Evolutionary conservation across 768 basidiomycete genomes (phyloP).

Genomic region (Neoboletus magnificus): DNA sequence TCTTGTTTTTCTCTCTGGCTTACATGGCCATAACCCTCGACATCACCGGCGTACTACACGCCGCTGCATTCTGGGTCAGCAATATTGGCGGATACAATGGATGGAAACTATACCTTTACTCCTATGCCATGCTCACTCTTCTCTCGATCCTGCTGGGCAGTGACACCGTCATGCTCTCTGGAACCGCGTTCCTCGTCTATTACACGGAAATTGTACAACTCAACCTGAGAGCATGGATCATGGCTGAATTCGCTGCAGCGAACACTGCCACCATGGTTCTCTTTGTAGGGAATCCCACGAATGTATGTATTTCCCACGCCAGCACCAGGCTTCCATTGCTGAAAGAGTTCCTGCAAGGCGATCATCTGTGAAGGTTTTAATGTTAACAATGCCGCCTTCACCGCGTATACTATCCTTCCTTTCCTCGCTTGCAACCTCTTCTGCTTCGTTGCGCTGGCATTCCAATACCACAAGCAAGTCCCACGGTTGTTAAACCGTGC

Average conservation of each 20-base stretch:
- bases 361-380: conserved; percentile 85
- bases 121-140: conserved; percentile 79
- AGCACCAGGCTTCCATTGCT: neutral
- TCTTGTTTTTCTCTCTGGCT: conserved; percentile 86
- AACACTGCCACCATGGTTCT: conserved; percentile 74
- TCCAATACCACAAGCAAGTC: conserved; percentile 59
- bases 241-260: conserved; percentile 73
- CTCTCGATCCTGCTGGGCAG: conserved; percentile 85
- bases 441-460: conserved; percentile 54
- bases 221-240: conserved; percentile 62
- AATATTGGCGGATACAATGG: conserved; percentile 74
- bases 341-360: conserved; percentile 30
- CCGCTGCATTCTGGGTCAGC: conserved; percentile 86
- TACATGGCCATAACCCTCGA: conserved; percentile 94
- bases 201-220: conserved; percentile 62
- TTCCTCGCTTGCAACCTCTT: conserved; percentile 64
- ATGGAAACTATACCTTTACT: conserved; percentile 67
- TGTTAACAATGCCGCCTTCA: conserved; percentile 75
- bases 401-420: conserved; percentile 79
- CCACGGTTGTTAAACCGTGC: conserved; percentile 41
- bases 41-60: conserved; percentile 80
- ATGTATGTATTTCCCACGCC: conserved; percentile 36
- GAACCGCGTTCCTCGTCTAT: conserved; percentile 87
- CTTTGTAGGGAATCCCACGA: conserved; percentile 91
- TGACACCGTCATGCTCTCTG: conserved; percentile 90